A percentile compares a stretch with the other conserved stretches of the same genome.
These are phyloP conservation scores for Ophiostoma triangulosporum DNA, from an alignment of 2,329 filamentous ascomycete species.

Conservation along the genomic window DNA sequence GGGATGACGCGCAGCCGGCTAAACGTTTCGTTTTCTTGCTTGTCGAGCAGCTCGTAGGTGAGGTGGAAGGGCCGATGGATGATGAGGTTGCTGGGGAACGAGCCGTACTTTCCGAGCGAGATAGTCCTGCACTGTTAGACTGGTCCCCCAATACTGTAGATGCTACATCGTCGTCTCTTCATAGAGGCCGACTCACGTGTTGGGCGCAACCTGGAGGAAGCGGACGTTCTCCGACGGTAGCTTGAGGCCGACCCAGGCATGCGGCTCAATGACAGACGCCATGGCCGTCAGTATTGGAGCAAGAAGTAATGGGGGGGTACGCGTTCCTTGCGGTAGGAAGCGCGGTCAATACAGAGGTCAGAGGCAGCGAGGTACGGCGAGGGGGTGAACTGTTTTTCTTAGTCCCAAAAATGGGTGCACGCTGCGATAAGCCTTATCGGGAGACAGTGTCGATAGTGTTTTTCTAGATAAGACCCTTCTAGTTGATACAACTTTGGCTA, in stretches of 20 bases:
- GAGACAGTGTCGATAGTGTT: neutral
- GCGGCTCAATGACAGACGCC: constrained; percentile 33
- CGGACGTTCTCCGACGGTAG: constrained; percentile 45
- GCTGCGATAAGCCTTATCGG: neutral
- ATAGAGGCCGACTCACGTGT: constrained; percentile 46
- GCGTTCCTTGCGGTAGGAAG: neutral
- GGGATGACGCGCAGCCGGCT: constrained; percentile 65
- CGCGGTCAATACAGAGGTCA: neutral
- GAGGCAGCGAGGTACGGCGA: neutral
- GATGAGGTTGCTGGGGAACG: constrained; percentile 77
- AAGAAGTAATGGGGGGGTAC: neutral
- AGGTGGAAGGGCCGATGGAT: constrained; percentile 84
- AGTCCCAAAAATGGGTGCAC: neutral
- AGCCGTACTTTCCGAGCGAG: constrained; percentile 83
- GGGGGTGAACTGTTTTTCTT: neutral
- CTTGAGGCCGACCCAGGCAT: constrained; percentile 46
- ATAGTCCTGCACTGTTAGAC: constrained; percentile 50
- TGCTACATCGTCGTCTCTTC: no score
- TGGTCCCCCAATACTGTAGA: neutral
- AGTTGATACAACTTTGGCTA: neutral
- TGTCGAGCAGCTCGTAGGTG: constrained; percentile 80
- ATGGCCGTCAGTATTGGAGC: constrained; percentile 3
- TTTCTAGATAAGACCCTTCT: neutral
- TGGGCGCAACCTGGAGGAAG: constrained; percentile 44
- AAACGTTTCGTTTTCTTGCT: constrained; percentile 47